These are phyloP conservation scores for Kitagawia praeruptora DNA, from an alignment of 129 eudicot genomes.

Conservation along the genomic window DNA sequence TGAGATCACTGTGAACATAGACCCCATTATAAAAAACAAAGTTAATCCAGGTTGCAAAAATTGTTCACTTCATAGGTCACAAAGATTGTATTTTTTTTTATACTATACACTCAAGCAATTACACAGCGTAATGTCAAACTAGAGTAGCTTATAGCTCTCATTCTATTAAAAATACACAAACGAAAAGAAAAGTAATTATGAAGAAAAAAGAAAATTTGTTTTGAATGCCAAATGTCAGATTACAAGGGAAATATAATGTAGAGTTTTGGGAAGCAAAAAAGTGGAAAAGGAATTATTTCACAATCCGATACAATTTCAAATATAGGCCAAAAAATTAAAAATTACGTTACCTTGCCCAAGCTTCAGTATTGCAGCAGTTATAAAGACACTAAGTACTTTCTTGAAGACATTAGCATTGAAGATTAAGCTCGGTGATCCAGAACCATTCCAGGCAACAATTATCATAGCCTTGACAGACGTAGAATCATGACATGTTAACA, in stretches of 20 bases:
- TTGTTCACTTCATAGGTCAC: not conserved
- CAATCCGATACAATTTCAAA: not conserved
- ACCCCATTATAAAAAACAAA: too few relatives aligned
- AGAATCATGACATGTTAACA: not conserved
- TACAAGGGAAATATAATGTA: not conserved
- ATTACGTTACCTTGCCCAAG: conserved; percentile 69
- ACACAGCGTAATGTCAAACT: not conserved
- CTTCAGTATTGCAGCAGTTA: conserved; percentile 87
- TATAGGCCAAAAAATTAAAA: not conserved
- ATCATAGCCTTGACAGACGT: conserved; percentile 69
- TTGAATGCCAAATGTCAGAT: not conserved
- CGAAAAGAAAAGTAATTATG: too few relatives aligned
- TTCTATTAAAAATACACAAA: not conserved
- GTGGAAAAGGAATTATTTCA: not conserved
- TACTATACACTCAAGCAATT: not conserved
- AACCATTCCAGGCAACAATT: conserved; percentile 90
- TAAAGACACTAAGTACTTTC: conserved; percentile 78
- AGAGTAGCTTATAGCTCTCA: not conserved
- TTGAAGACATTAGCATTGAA: conserved; percentile 55
- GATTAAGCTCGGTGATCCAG: conserved; percentile 51
- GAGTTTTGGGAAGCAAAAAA: not conserved
- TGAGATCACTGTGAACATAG: not conserved
- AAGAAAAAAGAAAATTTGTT: not conserved
- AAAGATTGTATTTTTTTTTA: too few relatives aligned
- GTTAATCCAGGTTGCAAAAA: not conserved